Evolutionary conservation across 345 rosid genomes (phyloP).

Genomic region (Populus simonii): DNA sequence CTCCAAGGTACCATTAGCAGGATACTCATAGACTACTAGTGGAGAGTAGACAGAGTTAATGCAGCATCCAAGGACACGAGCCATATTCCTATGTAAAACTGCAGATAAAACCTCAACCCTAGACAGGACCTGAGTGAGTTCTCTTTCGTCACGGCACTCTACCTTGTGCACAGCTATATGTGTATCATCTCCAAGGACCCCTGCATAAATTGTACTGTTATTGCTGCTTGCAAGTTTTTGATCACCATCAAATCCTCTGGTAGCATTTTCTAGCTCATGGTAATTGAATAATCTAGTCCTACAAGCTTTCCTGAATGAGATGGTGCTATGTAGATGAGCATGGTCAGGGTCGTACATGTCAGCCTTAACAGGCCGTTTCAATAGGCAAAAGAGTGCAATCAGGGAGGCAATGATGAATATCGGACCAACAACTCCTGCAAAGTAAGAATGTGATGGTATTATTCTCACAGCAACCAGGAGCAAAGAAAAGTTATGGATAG

Average conservation of each 20-base stretch:
- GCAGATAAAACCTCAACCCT: constrained; percentile 54
- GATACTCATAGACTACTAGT: constrained; percentile 64
- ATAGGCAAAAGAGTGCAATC: constrained; percentile 47
- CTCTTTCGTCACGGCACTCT: constrained; percentile 50
- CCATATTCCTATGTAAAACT: constrained; percentile 59
- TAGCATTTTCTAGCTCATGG: constrained; percentile 73
- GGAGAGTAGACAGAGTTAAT: constrained; percentile 52
- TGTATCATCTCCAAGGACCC: constrained; percentile 59
- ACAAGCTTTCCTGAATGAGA: constrained; percentile 66
- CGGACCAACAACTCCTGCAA: constrained; percentile 53
- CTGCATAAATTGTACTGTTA: constrained; percentile 53
- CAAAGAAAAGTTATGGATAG: neutral
- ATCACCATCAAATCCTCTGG: constrained; percentile 53
- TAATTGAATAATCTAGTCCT: constrained; percentile 58
- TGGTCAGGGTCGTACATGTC: constrained; percentile 31
- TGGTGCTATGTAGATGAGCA: constrained; percentile 37
- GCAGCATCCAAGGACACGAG: constrained; percentile 67
- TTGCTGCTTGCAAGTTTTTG: constrained; percentile 46
- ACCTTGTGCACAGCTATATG: constrained; percentile 66
- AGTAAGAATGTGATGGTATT: neutral
- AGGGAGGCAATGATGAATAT: constrained; percentile 45
- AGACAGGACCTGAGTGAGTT: constrained; percentile 53
- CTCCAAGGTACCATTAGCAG: constrained; percentile 58
- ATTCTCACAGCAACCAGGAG: neutral
- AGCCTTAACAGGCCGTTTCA: constrained; percentile 44